phyloP scores from a whole-genome alignment of 768 basidiomycete genomes.

The Cystobasidium onofrii region DNA sequence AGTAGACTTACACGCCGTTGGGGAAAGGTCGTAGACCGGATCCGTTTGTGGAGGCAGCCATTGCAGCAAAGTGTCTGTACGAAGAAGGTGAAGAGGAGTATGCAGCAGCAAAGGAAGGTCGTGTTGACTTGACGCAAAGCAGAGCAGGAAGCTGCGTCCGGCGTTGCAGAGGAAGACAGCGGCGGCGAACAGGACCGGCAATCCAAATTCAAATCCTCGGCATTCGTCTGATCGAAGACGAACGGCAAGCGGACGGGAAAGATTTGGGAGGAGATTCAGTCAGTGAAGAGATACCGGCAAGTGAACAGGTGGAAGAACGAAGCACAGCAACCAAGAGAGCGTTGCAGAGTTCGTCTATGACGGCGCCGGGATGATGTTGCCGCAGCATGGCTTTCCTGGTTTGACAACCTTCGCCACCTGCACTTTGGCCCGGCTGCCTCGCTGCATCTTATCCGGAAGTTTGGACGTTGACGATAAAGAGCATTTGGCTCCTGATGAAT shows the following conservation, averaged over 20 bases:
- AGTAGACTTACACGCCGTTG: slow-evolving; percentile 29
- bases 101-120: not conserved
- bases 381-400: too few species aligned
- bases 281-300: not conserved
- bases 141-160: not conserved
- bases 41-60: slow-evolving; percentile 23
- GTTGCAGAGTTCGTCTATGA: too few species aligned
- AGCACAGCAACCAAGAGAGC: too few species aligned
- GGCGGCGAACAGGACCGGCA: not conserved
- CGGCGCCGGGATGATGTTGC: too few species aligned
- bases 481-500: too few species aligned
- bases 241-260: too few species aligned
- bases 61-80: not conserved
- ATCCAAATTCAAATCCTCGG: not conserved
- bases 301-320: not conserved
- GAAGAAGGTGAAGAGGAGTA: not conserved
- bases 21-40: slow-evolving; percentile 8
- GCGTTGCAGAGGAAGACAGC: not conserved
- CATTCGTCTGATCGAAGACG: too few species aligned
- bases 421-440: too few species aligned
- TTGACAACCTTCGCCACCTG: too few species aligned
- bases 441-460: not conserved
- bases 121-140: not conserved
- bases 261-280: too few species aligned
- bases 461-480: too few species aligned